Evolutionary conservation across 2,329 filamentous ascomycete genomes (phyloP), one percentile per base, ranked within the genome.

Genomic region (Fusarium paranaense): DNA sequence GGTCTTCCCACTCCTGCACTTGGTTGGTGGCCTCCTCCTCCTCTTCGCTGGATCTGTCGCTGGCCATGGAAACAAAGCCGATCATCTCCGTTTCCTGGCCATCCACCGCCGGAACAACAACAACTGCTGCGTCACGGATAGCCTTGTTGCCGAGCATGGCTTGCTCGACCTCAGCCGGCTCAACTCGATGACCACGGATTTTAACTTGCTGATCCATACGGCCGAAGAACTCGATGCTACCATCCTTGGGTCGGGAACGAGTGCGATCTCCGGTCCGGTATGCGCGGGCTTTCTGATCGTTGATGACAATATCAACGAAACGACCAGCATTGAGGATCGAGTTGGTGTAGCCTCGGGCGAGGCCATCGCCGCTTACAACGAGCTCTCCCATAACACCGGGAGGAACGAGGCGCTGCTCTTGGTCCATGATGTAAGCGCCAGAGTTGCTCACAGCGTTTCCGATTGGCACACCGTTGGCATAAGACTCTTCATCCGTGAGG

Each of bases 201-300:
- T 62, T 62, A 42, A 62, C 59, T 30, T 62, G 59, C 25, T 47
- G 40, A n/a, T 62, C 59, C 22, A 62, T 35, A 20, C 59, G 59
- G n/a, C 59, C 59, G n/a, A 62, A 47, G 27, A 62, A 50, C 45
- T 62, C 40, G 10, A 62, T 22, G n/a, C 50, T 40, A 18, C 40
- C 59, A 50, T 62, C 59, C 9, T 13, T 22, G 11, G 40, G 27
- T 13, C 59, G 40, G 59, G 37, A 62, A 11, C 59, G 59, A 20
- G 35, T 20, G 25, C 40, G 35, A 25, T 62, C 59, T 11, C 59
- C 59, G 13, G 59, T 62, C 25, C 59, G 18, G n/a, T 62, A 62
- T 13, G 59, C 59, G 13, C 59, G 30, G 18, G 27, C 20, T 6
- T 30, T 14, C 59, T 62, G 20, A 6, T 30, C 59, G 27, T 37